phyloP scores from a whole-genome alignment of 257 asterid genomes.

The Jaltomata sinuosa region DNA sequence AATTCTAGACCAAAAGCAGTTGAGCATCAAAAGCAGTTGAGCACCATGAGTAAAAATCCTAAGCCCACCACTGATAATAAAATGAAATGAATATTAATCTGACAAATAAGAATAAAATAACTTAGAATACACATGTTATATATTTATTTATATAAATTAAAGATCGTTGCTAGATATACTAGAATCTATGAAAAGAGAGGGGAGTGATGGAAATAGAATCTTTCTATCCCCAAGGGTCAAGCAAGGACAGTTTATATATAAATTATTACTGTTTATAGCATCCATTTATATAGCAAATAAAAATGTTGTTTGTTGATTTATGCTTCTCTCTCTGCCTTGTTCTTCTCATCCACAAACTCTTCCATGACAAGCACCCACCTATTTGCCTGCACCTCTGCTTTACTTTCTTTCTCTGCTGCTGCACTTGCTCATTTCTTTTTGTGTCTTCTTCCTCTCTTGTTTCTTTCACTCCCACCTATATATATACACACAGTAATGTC shows the following conservation, averaged over 20 bases:
- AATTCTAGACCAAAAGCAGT: too few species aligned
- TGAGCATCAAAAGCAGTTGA: too few species aligned
- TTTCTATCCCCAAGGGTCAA: background rate
- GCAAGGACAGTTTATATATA: background rate
- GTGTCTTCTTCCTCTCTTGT: background rate
- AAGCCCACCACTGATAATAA: too few species aligned
- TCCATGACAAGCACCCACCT: background rate
- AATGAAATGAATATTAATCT: too few species aligned
- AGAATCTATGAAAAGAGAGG: background rate
- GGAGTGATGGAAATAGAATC: background rate
- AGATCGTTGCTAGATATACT: background rate
- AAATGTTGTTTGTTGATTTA: background rate
- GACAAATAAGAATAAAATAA: too few species aligned
- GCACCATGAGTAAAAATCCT: too few species aligned
- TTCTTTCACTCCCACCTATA: background rate
- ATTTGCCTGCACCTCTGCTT: background rate
- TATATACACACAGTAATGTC: background rate
- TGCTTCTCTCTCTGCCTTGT: background rate
- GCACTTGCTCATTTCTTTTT: background rate
- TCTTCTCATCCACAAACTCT: constrained; percentile 2
- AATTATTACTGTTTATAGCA: background rate
- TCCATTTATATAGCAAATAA: background rate
- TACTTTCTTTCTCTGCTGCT: background rate
- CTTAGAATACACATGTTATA: background rate
- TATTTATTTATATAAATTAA: background rate